Evolutionary conservation across 306 rosid genomes (phyloP), one percentile per base, ranked within the genome.

Genomic region (Delonix regia): DNA sequence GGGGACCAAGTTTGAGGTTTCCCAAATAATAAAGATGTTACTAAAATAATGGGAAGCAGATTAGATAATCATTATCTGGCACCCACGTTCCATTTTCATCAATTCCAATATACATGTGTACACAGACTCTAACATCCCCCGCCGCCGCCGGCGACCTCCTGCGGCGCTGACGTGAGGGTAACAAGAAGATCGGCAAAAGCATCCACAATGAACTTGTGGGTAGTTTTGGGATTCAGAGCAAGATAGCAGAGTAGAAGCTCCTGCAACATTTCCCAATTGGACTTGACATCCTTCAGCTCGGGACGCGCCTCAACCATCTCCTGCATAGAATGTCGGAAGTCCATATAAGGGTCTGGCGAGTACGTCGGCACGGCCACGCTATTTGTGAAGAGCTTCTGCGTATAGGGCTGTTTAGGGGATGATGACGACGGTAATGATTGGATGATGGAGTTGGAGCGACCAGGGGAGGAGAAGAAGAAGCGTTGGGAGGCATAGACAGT

Each of bases 261-360:
- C 48, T 96, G 94, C 76, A 96, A 78, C 47, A 83, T 81, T 18
- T 91, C 91, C 98, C 98, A 91, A 64, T 86, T 89, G 6, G 97
- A 84, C 25, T 83, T 73, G 75, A 71, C 89, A 44, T 86, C 89
- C 83, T 70, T 82, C 24, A 78, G 61, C 60, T 81, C 81, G 0
- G 86, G 95, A 21, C 93, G 93, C 48, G 99, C 94, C 80, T 91
- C 98, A 89, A 96, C 90, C 97, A 96, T 96, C 86, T 96, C 99
- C 70, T 87, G 90, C 99, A 96, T 96, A 36, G 99, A 96, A 9
- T 77, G 82, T 9, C 98, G 86, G 81, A 96, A 96, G 85, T 96
- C 99, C 45, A 41, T 33, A 47, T 88, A 96, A 0, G 99, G 99
- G 53, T 96, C 96, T 7, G 98, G 97, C 1, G 99, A 96, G 83